Evolutionary conservation across 129 eudicot genomes (phyloP), one percentile per base, ranked within the genome.

Genomic region (Cynara cardunculus): DNA sequence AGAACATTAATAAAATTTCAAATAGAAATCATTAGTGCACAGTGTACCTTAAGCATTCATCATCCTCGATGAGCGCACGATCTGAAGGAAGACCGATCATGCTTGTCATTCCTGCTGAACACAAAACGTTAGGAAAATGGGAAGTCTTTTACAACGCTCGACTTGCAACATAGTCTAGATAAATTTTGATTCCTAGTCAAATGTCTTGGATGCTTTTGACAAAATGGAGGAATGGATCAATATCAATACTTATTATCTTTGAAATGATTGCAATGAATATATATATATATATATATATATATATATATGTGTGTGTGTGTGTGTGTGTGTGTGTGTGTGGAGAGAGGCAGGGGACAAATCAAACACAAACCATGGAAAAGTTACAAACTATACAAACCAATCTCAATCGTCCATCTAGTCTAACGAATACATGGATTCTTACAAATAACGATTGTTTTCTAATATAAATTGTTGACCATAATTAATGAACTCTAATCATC

Each of bases 1-100:
- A 16, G 56, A 44, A 56, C 25, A 25, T 67, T 25, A 27, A 74
- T 46, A 18, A 49, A 21, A 19, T 12, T 4, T 73, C 13, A 22
- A 12, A 37, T 14, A 67, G 27, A 41, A 28, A 46, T 75, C 26
- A 34, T 25, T 25, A 27, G 49, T 25, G 73, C 70, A 14, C 25
- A 12, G 25, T 78, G 85, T 81, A 95, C 99, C 99, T 87, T 76
- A 82, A 77, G 88, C 99, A 92, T 85, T 95, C 97, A 73, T 91
- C 93, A 74, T 95, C 99, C 78, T 92, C 92, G 31, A 86, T 80
- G 5, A 95, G 97, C 32, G 97, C 91, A 24, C 93, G 91, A 81
- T 95, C 99, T 68, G 97, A 90, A 76, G 97, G 97, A 73, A 95
- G 99, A 71, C 99, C 99, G 26, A 91, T 76, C 99, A 95, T 92